Conservation (phyloP, 2,329 filamentous ascomycete genomes). For the Fusarium verrucosum region DNA sequence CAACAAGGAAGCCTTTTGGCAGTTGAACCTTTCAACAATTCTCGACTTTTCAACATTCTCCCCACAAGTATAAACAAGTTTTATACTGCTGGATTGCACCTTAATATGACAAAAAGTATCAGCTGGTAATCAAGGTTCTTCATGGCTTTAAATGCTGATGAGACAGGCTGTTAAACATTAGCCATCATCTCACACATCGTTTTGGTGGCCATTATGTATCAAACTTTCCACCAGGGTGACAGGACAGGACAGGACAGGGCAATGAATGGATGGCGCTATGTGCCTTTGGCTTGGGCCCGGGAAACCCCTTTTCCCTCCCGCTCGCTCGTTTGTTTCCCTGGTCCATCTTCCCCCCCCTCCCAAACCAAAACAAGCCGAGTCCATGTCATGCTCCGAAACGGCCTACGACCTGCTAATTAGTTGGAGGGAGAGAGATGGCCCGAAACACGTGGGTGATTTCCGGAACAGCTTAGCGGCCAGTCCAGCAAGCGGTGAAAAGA, state of each 20-base stretch:
- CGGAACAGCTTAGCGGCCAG: conserved; percentile 43
- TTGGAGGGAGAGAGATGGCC: conserved; percentile 26
- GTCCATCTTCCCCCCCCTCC: conserved; percentile 2
- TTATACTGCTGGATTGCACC: not conserved
- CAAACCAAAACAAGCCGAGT: conserved; percentile 26
- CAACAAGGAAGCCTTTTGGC: not conserved
- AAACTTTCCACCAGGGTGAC: conserved; percentile 8
- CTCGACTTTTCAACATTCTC: not conserved
- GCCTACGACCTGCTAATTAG: conserved; percentile 24
- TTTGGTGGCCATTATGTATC: conserved; percentile 10
- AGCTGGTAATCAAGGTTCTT: not conserved
- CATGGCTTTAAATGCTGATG: not conserved
- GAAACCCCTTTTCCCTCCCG: conserved; percentile 37
- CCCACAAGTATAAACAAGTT: not conserved
- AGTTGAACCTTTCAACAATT: not conserved
- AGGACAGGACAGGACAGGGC: too few relatives aligned
- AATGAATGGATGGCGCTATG: conserved; percentile 33
- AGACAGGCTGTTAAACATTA: not conserved
- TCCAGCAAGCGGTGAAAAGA: conserved; percentile 41
- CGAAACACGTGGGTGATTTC: conserved; percentile 45
- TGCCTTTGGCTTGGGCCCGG: conserved; percentile 31
- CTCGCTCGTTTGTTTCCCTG: conserved; percentile 33
- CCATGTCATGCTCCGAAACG: conserved; percentile 30
- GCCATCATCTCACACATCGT: conserved; percentile 3
- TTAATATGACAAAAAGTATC: not conserved